phyloP scores from a whole-genome alignment of 2,329 filamentous ascomycete genomes.

The Colletotrichum zoysiae region DNA sequence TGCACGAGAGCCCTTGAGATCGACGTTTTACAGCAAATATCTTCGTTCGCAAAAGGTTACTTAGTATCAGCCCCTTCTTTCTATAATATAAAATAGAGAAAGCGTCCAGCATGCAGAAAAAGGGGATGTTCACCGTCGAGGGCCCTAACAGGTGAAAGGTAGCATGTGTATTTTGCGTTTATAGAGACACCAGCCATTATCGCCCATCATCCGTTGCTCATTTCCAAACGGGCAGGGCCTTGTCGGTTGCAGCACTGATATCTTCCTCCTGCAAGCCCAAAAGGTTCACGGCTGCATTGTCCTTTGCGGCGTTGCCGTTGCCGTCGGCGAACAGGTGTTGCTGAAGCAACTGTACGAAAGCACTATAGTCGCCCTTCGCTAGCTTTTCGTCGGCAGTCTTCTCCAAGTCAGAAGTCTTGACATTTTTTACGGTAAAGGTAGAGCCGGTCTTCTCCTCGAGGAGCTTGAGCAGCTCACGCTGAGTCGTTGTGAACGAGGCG shows the following conservation, averaged over 20 bases:
- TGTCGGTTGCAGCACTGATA: constrained; percentile 17
- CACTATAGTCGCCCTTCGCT: constrained; percentile 51
- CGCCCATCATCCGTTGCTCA: neutral
- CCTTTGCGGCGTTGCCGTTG: constrained; percentile 20
- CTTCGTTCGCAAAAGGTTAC: neutral
- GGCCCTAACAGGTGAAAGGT: neutral
- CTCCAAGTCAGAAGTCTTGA: constrained; percentile 51
- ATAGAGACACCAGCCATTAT: neutral
- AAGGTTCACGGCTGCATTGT: constrained; percentile 32
- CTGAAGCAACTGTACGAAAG: constrained; percentile 37
- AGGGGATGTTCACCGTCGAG: neutral
- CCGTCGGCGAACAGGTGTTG: constrained; percentile 39
- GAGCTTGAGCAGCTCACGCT: constrained; percentile 67
- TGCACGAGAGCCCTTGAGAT: no score
- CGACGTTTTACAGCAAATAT: neutral
- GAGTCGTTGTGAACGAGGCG: constrained; percentile 68
- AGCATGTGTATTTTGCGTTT: no score
- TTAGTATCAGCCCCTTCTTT: neutral
- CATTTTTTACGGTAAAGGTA: constrained; percentile 62
- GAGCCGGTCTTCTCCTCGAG: constrained; percentile 65
- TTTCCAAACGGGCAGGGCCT: constrained; percentile 17
- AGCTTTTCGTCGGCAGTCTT: constrained; percentile 57
- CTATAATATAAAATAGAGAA: neutral
- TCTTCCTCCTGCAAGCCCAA: constrained; percentile 40
- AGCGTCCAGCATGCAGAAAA: neutral